A percentile compares a stretch with the other conserved stretches of the same genome.
phyloP scores from a whole-genome alignment of 371 early-diverging fungal genomes.

The Rhizopus stolonifer region DNA sequence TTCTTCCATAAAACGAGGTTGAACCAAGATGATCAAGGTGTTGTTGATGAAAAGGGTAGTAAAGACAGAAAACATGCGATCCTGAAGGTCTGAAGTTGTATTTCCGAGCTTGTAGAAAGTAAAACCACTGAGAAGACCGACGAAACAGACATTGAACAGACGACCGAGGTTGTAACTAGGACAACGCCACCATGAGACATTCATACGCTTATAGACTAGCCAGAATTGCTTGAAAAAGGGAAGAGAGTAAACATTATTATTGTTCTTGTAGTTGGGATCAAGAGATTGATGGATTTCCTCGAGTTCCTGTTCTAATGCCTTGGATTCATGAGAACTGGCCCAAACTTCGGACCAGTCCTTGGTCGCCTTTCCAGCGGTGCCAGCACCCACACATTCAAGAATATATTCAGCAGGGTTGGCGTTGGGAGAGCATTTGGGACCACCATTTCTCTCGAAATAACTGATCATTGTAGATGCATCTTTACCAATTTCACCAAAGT shows the following conservation, averaged over 20 bases:
- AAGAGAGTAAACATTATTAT: constrained; percentile 27
- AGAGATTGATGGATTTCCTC: constrained; percentile 28
- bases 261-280: constrained; percentile 18
- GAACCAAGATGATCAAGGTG: constrained; percentile 69
- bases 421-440: constrained; percentile 52
- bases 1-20: constrained; percentile 74
- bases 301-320: constrained; percentile 37
- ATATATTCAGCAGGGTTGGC: constrained; percentile 77
- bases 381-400: constrained; percentile 65
- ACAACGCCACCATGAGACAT: constrained; percentile 63
- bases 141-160: constrained; percentile 47
- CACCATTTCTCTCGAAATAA: constrained; percentile 68
- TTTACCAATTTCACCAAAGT: constrained; percentile 74
- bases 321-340: constrained; percentile 50
- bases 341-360: constrained; percentile 66
- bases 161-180: constrained; percentile 70
- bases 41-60: constrained; percentile 65
- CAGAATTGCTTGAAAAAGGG: constrained; percentile 46
- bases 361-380: constrained; percentile 56
- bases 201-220: constrained; percentile 65
- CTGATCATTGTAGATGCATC: constrained; percentile 53
- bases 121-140: constrained; percentile 71
- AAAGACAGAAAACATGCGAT: constrained; percentile 74
- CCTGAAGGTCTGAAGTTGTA: constrained; percentile 63
- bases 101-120: constrained; percentile 65